Evolutionary conservation across 169 alveolate genomes (phyloP).

Genomic region (Plasmodium gonderi): DNA sequence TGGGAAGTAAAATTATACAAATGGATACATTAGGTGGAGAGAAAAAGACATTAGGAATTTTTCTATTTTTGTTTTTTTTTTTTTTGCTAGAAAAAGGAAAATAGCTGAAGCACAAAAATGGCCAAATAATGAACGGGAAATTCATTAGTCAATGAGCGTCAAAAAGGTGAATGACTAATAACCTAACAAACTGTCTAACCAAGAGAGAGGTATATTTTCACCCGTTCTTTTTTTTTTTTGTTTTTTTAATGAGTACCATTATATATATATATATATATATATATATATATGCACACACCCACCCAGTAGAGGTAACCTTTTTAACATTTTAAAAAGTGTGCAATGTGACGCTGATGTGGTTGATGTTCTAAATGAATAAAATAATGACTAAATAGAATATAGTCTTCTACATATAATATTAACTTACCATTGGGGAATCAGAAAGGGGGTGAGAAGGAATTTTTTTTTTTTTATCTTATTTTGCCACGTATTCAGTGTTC

Average conservation of each 20-base stretch:
- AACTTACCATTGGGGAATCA: background rate
- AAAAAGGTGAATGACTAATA: background rate
- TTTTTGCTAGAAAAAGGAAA: background rate
- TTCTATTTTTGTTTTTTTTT: background rate
- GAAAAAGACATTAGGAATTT: background rate
- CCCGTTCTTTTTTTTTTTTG: too few relatives aligned
- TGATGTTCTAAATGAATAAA: background rate
- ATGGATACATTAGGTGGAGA: background rate
- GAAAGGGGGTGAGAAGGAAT: background rate
- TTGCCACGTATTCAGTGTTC: background rate
- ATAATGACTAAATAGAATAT: background rate
- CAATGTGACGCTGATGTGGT: background rate
- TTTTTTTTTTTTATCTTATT: background rate
- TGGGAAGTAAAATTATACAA: background rate
- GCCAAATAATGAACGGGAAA: background rate
- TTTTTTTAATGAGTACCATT: too few relatives aligned
- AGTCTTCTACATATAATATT: background rate
- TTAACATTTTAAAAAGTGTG: background rate
- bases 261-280: too few relatives aligned
- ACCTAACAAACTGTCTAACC: background rate
- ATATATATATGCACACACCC: slow-evolving; percentile 8
- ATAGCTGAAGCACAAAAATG: background rate
- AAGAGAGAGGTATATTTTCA: background rate
- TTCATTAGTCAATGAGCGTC: background rate
- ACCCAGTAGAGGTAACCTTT: background rate